Conservation (phyloP, 2,329 filamentous ascomycete species). For the Aureobasidium sp. region DNA sequence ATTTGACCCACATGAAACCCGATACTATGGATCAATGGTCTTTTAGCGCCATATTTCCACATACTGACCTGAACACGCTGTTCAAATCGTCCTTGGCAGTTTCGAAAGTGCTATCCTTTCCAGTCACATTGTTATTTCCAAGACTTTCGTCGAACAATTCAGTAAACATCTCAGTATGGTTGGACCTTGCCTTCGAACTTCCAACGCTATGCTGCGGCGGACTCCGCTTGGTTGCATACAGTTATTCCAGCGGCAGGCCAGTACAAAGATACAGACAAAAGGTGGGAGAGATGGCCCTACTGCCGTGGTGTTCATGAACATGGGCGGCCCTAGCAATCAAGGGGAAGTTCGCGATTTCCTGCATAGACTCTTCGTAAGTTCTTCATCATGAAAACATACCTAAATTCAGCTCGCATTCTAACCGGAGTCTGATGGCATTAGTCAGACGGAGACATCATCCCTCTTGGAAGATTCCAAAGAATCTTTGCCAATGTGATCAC, state of each 20-base stretch:
- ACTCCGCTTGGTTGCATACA: not conserved
- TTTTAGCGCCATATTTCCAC: not conserved
- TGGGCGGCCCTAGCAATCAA: slow-evolving; percentile 88
- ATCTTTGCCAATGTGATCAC: slow-evolving; percentile 58
- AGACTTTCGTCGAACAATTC: no score
- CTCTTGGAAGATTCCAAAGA: not conserved
- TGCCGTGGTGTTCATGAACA: slow-evolving; percentile 98
- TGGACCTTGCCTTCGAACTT: not conserved
- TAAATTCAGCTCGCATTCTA: slow-evolving; percentile 28
- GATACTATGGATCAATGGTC: not conserved
- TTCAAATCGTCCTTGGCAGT: not conserved
- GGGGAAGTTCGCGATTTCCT: slow-evolving; percentile 86
- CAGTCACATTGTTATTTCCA: no score
- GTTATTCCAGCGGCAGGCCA: not conserved
- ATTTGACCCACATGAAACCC: not conserved
- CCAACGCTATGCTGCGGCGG: not conserved
- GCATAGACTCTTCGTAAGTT: slow-evolving; percentile 78
- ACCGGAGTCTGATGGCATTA: not conserved
- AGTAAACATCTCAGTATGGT: not conserved
- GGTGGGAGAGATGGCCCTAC: slow-evolving; percentile 64
- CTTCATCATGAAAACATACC: not conserved
- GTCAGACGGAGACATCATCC: not conserved
- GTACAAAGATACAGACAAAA: not conserved
- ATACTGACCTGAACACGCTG: not conserved
- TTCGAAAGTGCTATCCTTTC: not conserved